Base-by-base conservation (phyloP, 441 rosid species). In the Erysimum cheiri region DNA sequence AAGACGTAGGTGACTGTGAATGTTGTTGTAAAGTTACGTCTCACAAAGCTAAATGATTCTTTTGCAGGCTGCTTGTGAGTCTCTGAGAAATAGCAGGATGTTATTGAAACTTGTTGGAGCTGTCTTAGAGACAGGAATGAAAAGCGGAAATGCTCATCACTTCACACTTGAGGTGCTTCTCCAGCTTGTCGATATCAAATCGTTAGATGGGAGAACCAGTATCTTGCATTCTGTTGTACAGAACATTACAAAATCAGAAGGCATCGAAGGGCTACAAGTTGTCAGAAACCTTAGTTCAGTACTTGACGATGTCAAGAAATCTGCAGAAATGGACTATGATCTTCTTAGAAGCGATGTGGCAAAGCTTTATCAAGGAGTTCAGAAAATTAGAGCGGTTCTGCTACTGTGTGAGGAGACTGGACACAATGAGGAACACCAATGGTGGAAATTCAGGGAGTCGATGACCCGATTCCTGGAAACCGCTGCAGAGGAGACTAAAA, bases 111-210 rank as follows among this genome's bases (percentile, higher is more conserved):
- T 92, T 75, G 49, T 88, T 24, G 93, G 85, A 80, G 96, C 88
- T 66, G 93, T 88, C 26, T 88, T 92, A 35, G 87, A 90, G 81
- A 87, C 85, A 1, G 98, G 95, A 50, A 88, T 82, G 83, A 76
- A 92, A 90, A 87, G 93, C 28, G 96, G 90, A 17, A 92, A 88
- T 82, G 93, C 93, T 44, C 89, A 75, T 29, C 87, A 85, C 28
- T 92, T 92, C 81, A 92, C 86, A 80, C 95, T 92, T 0, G 97
- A 88, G 69, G 85, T 85, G 0, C 88, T 92, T 6, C 91, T 89
- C 28, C 76, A 85, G 67, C 80, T 88, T 64, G 84, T 75, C 56
- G 80, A 86, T 68, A 84, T 88, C 68, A 88, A 85, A 84, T 87
- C 84, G 28, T 82, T 84, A 29, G 98, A 88, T 81, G 97, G 97